Evolutionary conservation across 2,329 filamentous ascomycete genomes (phyloP), one percentile per base, ranked within the genome.

Genomic region (Penicillium hordei): DNA sequence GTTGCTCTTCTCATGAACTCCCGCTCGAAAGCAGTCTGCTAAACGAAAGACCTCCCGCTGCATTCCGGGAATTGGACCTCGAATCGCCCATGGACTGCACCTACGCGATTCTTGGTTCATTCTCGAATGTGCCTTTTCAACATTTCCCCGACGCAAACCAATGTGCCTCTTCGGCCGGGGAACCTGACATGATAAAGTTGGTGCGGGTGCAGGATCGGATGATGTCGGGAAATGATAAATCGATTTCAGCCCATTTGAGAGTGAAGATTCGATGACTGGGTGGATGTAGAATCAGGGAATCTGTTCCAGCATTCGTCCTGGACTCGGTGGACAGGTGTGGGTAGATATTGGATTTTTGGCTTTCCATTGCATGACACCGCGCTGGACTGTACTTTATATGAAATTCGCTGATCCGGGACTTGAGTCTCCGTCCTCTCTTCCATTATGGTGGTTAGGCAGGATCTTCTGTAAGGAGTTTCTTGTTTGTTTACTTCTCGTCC

Each of bases 1-100:
- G 94, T 99, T 68, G 94, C 94, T 65, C 89, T 99, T 74, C 88
- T 99, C 75, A 99, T 99, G 95, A 99, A 97, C 90, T 96, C 94
- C 59, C 95, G 94, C 83, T 90, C 89, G 33, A 72, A 87, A 70
- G 83, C 82, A 68, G 75, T 67, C 60, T 92, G 89, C 79, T 86
- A 86, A 69, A 67, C 58, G 54, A 58, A 57, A 55, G 54, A 21
- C 45, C 15, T 52, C 48, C 56, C 51, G 36, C 53, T 38, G 53
- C 58, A 59, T 48, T 17, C 56, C 48, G 60, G 52, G 52, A 46
- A 51, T 23, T 38, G 55, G 39, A 56, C 38, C 52, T 42, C 40
- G 60, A 55, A 61, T 50, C 55, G 52, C 57, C 46, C 53, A 61
- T 39, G 52, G 44, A 53, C 45, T 45, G 36, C 21, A 53, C 39